A percentile compares a stretch with the other conserved stretches of the same genome.
Evolutionary conservation across 2,329 filamentous ascomycete genomes (phyloP).

Genomic region (Fusarium sp.): DNA sequence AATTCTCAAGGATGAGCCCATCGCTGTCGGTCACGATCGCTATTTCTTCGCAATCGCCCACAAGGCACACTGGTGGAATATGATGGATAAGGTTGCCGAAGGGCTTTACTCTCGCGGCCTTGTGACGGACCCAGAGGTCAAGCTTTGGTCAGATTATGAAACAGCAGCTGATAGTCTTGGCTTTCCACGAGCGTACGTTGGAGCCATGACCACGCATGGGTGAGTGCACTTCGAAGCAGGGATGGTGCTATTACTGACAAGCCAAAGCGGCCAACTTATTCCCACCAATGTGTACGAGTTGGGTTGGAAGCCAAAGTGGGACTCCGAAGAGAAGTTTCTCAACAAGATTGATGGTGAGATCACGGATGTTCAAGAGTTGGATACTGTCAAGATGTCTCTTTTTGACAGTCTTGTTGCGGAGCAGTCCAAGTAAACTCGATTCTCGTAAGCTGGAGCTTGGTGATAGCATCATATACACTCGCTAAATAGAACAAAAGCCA

Average conservation of each 20-base stretch:
- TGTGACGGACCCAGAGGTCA: conserved; percentile 38
- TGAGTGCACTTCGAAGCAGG: not conserved
- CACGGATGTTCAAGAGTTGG: conserved; percentile 18
- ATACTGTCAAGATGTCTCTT: conserved; percentile 26
- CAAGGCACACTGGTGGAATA: conserved; percentile 44
- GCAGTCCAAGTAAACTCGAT: not conserved
- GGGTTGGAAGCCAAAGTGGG: conserved; percentile 28
- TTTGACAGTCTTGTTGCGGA: conserved; percentile 11
- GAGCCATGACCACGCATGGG: conserved; percentile 25
- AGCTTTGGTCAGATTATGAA: conserved; percentile 48
- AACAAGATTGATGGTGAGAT: conserved; percentile 18
- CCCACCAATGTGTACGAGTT: conserved; percentile 9
- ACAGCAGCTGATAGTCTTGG: conserved; percentile 47
- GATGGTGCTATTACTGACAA: not conserved
- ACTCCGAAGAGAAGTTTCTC: conserved; percentile 12
- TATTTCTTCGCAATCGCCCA: conserved; percentile 51
- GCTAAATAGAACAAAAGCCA: not conserved
- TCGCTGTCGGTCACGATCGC: conserved; percentile 47
- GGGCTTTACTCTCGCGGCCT: conserved; percentile 47
- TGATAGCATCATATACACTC: not conserved
- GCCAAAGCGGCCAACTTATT: conserved; percentile 4
- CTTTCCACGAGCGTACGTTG: conserved; percentile 41
- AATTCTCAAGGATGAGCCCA: conserved; percentile 43
- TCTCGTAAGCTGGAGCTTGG: not conserved
- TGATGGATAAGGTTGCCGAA: conserved; percentile 45